Evolutionary conservation across 2,329 filamentous ascomycete species (phyloP).

Genomic region (Emmonsia crescens): DNA sequence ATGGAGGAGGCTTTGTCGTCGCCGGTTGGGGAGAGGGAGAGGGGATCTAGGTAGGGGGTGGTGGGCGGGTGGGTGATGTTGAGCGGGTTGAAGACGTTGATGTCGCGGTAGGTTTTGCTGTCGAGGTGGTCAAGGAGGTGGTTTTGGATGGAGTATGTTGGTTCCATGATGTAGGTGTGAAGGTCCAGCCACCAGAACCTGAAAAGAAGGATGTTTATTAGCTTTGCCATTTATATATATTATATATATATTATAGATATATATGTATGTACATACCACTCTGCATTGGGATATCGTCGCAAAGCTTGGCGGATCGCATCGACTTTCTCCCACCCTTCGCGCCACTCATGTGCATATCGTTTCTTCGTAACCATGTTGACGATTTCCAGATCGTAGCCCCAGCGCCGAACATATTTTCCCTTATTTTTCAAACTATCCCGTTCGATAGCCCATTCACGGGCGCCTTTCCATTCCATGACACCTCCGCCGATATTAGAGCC

Average conservation of each 20-base stretch:
- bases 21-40: constrained; percentile 60
- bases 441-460: constrained; percentile 95
- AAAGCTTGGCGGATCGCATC: constrained; percentile 82
- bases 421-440: constrained; percentile 94
- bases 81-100: constrained; percentile 90
- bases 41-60: constrained; percentile 63
- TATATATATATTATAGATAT: neutral
- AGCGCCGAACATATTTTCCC: constrained; percentile 69
- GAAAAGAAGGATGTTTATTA: constrained; percentile 11
- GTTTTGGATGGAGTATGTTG: constrained; percentile 73
- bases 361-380: constrained; percentile 99
- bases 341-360: constrained; percentile 96
- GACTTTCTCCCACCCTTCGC: constrained; percentile 98
- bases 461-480: constrained; percentile 98
- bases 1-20: constrained; percentile 70
- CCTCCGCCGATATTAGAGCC: constrained; percentile 91
- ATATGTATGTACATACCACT: constrained; percentile 58
- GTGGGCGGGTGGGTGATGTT: constrained; percentile 80
- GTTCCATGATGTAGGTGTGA: constrained; percentile 97
- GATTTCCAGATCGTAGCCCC: constrained; percentile 93
- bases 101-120: constrained; percentile 76
- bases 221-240: neutral
- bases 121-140: constrained; percentile 79
- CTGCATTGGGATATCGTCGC: constrained; percentile 86
- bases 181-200: constrained; percentile 99